Conservation (phyloP, 2,329 filamentous ascomycete genomes). For the Aspergillus cejpii region DNA sequence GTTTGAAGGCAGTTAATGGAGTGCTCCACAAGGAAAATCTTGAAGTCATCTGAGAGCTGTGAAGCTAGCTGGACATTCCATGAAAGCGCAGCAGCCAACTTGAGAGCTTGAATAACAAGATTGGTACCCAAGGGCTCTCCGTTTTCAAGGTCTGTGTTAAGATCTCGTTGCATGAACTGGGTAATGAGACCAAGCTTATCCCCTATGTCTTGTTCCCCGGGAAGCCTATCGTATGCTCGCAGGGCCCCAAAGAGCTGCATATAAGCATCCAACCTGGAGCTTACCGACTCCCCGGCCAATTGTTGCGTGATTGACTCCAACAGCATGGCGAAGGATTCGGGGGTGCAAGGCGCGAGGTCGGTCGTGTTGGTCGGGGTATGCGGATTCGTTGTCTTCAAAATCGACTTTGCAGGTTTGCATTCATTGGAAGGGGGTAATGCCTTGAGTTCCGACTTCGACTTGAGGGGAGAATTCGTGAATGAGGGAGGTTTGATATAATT, state of each 20-base stretch:
- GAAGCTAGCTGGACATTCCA: constrained; percentile 65
- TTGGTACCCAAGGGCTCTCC: constrained; percentile 55
- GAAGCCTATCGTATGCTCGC: constrained; percentile 74
- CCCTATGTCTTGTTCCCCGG: constrained; percentile 64
- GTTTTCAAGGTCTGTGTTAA: constrained; percentile 56
- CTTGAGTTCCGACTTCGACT: constrained; percentile 41
- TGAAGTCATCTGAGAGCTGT: constrained; percentile 70
- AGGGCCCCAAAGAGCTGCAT: constrained; percentile 68
- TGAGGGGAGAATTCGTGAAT: constrained; percentile 24
- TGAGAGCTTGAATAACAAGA: constrained; percentile 69
- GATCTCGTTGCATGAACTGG: constrained; percentile 77
- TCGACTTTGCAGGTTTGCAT: constrained; percentile 59
- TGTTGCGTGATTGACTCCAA: constrained; percentile 77
- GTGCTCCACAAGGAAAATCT: constrained; percentile 71
- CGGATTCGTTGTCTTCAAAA: constrained; percentile 63
- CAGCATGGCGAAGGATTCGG: constrained; percentile 65
- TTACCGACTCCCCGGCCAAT: constrained; percentile 65
- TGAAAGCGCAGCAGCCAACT: constrained; percentile 68
- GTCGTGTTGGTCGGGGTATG: constrained; percentile 38
- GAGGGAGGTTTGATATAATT: constrained; percentile 48
- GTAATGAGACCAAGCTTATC: constrained; percentile 70
- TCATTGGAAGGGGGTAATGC: constrained; percentile 46
- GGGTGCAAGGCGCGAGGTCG: constrained; percentile 43
- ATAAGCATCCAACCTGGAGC: constrained; percentile 77
- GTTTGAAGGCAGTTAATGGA: constrained; percentile 69